Base-by-base conservation (phyloP, 73 alveolate species). In the Paramecium biaurelia region DNA sequence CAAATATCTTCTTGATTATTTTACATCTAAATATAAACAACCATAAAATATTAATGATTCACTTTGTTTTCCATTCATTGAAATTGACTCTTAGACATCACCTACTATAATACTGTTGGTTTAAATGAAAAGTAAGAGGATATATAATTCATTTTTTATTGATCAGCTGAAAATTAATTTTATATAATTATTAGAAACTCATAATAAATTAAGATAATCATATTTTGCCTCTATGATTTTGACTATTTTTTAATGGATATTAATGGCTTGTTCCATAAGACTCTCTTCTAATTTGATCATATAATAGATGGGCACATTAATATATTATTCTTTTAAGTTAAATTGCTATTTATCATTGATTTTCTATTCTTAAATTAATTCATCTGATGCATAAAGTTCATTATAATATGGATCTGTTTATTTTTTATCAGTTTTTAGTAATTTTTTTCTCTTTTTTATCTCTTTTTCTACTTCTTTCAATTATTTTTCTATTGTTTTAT, bases 141-240 rank as follows among this genome's bases (percentile, higher is more conserved):
- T 53, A 34, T 21, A 18, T 53, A 15, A 18, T 53, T 53, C 68
- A 53, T 53, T 18, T 18, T 53, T 21, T 20, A 53, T 53, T 53
- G 34, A n/a, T 53, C 32, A 21, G 68, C 34, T 5, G 68, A 53
- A 53, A n/a, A 23, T 79, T 76, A 79, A 43, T 79, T 53, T 53
- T 53, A 53, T 53, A 53, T 53, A 53, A 53, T 53, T 53, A 53
- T 53, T 53, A 53, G 11, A 53, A 53, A 53, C 68, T 63, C 84
- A 63, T 63, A 63, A 26, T 63, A 63, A 30, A 63, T 63, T 63
- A 63, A 63, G 84, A 32, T 63, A 63, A 63, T 63, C 84, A 63
- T 63, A 63, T 63, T 63, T 63, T 12, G 84, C 41, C 47, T 63
- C 84, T 23, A 63, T 63, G 26, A 63, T 63, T 20, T 63, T 63